These are phyloP conservation scores for Pythium vanterpoolii DNA, from an alignment of 352 stramenopile species.

Conservation along the genomic window DNA sequence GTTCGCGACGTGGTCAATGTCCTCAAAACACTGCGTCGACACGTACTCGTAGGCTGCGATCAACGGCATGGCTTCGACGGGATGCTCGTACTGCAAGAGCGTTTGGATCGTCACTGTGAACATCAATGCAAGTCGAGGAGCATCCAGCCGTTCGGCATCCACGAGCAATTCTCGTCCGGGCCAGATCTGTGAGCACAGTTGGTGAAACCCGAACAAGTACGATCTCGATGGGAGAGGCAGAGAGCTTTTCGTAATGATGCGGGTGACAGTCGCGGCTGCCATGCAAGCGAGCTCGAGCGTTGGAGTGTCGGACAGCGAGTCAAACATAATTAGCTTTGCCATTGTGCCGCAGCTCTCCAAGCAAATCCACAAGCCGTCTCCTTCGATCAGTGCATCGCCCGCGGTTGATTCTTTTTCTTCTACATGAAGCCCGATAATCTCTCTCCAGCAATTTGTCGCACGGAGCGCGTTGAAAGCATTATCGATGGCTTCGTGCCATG, in stretches of 20 bases:
- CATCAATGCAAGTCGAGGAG: conserved; percentile 34
- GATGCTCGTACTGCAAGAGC: conserved; percentile 51
- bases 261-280: conserved; percentile 50
- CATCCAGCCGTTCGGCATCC: conserved; percentile 37
- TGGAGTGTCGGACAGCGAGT: conserved; percentile 30
- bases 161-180: conserved; percentile 45
- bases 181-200: conserved; percentile 52
- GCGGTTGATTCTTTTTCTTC: conserved; percentile 15
- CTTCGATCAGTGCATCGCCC: conserved; percentile 30
- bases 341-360: conserved; percentile 53
- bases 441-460: conserved; percentile 43
- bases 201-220: conserved; percentile 63
- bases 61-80: conserved; percentile 48
- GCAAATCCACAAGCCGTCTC: conserved; percentile 52
- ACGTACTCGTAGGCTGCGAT: conserved; percentile 56
- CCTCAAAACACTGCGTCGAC: conserved; percentile 37
- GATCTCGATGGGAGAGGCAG: conserved; percentile 52
- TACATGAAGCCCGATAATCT: conserved; percentile 33
- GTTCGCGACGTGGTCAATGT: conserved; percentile 49
- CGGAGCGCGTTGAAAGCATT: conserved; percentile 65
- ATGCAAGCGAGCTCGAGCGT: conserved; percentile 66
- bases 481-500: conserved; percentile 71
- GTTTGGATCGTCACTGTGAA: conserved; percentile 44
- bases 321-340: conserved; percentile 52
- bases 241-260: conserved; percentile 50